Evolutionary conservation across 164 flowering plant species (phyloP).

Genomic region (Liquidambar formosana): DNA sequence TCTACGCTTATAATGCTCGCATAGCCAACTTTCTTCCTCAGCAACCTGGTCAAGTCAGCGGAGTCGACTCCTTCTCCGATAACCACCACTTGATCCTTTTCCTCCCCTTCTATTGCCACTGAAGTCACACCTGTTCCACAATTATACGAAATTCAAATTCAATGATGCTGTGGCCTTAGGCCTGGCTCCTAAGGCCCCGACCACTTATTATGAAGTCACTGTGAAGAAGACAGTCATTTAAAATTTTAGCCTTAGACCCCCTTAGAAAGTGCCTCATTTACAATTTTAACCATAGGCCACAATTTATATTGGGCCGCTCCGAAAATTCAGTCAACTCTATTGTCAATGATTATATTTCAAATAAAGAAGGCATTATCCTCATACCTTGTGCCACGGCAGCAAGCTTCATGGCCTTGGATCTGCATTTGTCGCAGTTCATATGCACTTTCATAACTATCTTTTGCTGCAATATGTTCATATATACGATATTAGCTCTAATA

Average conservation of each 20-base stretch:
- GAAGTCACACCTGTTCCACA: slow-evolving; percentile 21
- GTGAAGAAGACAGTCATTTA: too few species aligned
- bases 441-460: slow-evolving; percentile 22
- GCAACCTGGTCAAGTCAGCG: slow-evolving; percentile 6
- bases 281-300: too few species aligned
- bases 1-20: slow-evolving; percentile 27
- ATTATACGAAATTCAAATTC: background rate
- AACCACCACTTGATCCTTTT: slow-evolving; percentile 25
- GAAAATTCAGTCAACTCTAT: too few species aligned
- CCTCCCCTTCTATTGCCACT: slow-evolving; percentile 23
- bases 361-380: too few species aligned
- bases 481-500: too few species aligned
- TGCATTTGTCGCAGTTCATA: slow-evolving; percentile 19
- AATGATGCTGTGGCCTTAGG: too few species aligned
- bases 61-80: slow-evolving; percentile 39
- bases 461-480: slow-evolving; percentile 10
- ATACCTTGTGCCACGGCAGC: slow-evolving; percentile 19
- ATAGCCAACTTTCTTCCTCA: slow-evolving; percentile 31
- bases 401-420: slow-evolving; percentile 22
- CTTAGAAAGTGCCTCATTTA: too few species aligned
- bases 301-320: too few species aligned
- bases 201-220: too few species aligned
- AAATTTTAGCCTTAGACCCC: too few species aligned
- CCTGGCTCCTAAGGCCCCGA: too few species aligned
- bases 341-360: too few species aligned